Conservation (phyloP, 306 rosid genomes). For the Pyrus pyrifolia region DNA sequence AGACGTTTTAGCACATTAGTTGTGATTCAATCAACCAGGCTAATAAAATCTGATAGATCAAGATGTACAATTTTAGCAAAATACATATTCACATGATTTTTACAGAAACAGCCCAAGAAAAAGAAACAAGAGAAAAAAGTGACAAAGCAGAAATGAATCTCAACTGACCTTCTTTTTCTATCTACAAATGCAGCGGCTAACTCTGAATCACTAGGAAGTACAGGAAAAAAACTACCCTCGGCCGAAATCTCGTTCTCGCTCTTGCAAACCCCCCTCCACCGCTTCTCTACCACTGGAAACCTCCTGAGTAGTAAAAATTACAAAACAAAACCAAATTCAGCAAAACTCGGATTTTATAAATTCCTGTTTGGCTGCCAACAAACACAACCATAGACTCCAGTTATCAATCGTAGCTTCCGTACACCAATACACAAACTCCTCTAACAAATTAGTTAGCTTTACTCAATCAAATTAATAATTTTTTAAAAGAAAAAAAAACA, state of each 20-base stretch:
- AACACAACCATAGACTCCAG: not conserved
- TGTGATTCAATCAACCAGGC: not conserved
- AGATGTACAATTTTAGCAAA: not conserved
- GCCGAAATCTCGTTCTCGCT: slow-evolving; percentile 17
- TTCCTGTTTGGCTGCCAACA: not conserved
- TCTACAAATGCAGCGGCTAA: slow-evolving; percentile 60
- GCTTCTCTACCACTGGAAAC: slow-evolving; percentile 89
- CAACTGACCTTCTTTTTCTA: slow-evolving; percentile 51
- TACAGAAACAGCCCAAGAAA: not conserved
- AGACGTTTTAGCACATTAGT: not conserved
- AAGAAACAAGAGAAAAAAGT: not conserved
- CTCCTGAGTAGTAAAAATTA: slow-evolving; percentile 35
- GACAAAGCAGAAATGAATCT: not conserved
- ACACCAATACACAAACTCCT: not conserved
- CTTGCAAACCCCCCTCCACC: slow-evolving; percentile 69
- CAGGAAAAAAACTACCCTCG: slow-evolving; percentile 20
- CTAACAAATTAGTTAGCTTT: not conserved
- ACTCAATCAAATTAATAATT: not conserved
- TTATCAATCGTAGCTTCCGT: not conserved
- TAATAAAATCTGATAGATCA: not conserved
- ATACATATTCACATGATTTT: not conserved
- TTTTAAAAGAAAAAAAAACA: not conserved
- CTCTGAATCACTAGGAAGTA: slow-evolving; percentile 57
- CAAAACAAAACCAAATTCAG: not conserved
- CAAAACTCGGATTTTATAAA: not conserved